Percentiles rank a stretch among this genome's conserved stretches.
Evolutionary conservation across 148 eudicot species (phyloP).

Genomic region (Arctostaphylos glauca): DNA sequence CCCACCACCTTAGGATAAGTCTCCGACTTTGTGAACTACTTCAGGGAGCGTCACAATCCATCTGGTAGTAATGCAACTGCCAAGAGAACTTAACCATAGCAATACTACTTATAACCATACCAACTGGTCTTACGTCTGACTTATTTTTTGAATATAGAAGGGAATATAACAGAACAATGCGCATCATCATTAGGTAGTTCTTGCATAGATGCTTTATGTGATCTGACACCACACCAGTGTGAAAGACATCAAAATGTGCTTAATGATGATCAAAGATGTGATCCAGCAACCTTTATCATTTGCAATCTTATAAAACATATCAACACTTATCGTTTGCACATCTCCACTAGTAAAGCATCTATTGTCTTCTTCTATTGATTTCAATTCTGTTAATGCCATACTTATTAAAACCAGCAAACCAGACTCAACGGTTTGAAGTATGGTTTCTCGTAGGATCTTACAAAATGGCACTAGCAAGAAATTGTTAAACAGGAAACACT

Average conservation of each 20-base stretch:
- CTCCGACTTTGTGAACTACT: background rate
- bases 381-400: background rate
- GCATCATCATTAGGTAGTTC: background rate
- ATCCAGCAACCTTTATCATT: background rate
- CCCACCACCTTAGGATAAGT: background rate
- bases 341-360: background rate
- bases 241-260: background rate
- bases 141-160: background rate
- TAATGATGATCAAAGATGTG: background rate
- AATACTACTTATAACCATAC: background rate
- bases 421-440: too few species aligned
- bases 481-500: background rate
- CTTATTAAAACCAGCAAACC: background rate
- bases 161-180: background rate
- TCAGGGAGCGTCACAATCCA: background rate
- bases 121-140: background rate
- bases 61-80: background rate
- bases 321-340: background rate
- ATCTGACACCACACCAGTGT: background rate
- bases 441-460: background rate
- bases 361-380: background rate
- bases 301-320: background rate
- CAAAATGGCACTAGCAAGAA: background rate
- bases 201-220: background rate
- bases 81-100: background rate